These are phyloP conservation scores for Panaeolus cyanescens DNA, from an alignment of 768 basidiomycete genomes.

Conservation along the genomic window DNA sequence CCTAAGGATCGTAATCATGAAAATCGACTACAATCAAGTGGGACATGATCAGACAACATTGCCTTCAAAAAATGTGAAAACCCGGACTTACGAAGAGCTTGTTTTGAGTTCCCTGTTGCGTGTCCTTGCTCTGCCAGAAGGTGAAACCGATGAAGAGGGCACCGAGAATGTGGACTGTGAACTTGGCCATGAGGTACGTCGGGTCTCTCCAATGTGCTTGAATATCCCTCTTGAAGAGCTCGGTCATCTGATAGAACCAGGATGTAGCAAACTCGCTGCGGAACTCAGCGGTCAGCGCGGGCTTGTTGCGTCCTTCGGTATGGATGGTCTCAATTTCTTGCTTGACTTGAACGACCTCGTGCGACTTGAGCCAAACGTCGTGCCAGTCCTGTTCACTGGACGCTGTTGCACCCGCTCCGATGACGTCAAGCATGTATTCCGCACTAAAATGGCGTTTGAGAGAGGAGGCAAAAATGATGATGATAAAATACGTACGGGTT, in stretches of 20 bases:
- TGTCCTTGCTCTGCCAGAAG: constrained; percentile 53
- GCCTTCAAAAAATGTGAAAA: constrained; percentile 7
- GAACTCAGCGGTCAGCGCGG: constrained; percentile 34
- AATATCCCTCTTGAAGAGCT: constrained; percentile 45
- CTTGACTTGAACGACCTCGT: constrained; percentile 36
- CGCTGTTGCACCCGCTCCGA: constrained; percentile 72
- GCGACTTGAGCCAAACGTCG: constrained; percentile 50
- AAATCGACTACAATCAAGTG: constrained; percentile 40
- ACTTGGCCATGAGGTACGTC: constrained; percentile 58
- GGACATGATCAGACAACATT: constrained; percentile 8
- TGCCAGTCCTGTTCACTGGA: constrained; percentile 55
- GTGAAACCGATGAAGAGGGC: constrained; percentile 63
- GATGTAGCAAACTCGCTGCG: constrained; percentile 51
- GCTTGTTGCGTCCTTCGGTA: constrained; percentile 42
- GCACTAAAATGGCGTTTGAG: constrained; percentile 35
- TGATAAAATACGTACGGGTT: constrained; percentile 57
- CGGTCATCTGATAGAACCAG: constrained; percentile 47
- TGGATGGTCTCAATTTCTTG: constrained; percentile 48
- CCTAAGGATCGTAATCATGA: constrained; percentile 50
- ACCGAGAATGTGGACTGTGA: constrained; percentile 49
- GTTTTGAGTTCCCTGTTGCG: constrained; percentile 59
- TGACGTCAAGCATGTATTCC: constrained; percentile 68
- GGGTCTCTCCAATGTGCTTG: constrained; percentile 54
- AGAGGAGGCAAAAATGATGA: not conserved
- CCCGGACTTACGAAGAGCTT: constrained; percentile 55